Evolutionary conservation across 441 rosid genomes (phyloP), one percentile per base, ranked within the genome.

Genomic region (Gossypium lobatum): DNA sequence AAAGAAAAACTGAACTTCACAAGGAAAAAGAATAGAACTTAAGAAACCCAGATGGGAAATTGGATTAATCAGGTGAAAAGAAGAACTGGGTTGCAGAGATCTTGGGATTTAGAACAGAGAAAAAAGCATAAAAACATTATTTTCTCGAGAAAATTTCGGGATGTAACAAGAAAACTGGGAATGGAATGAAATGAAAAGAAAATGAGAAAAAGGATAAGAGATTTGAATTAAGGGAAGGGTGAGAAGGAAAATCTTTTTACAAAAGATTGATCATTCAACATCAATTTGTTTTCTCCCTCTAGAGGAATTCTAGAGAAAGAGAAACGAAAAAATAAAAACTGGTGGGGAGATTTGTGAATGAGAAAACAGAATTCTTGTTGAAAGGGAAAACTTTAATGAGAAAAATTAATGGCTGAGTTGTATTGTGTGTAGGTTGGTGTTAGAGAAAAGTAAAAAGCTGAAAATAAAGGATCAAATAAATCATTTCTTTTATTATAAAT

Each of bases 241-340:
- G 14, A 3, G 11, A 37, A 6, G 23, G n/a, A 67, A 52, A 17
- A 0, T 1, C 50, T 2, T 31, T 28, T 31, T 31, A 31, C 37
- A 31, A 31, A 31, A 31, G 37, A 31, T 31, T 31, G 37, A 31
- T 31, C 37, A 31, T 31, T 31, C 53, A 8, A 64, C 52, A 20
- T 34, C 52, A 39, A 2, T 53, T 64, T 17, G 0, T 3, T n/a
- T 57, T 76, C 73, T 61, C 70, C 39, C 75, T 70, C 67, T 17
- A 58, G 53, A 72, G 55, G 42, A n/a, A 45, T 57, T 70, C 57
- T 50, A 73, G 78, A 64, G 75, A 77, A 75, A 34, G n/a, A 64
- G 53, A 59, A 18, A 59, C 16, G 28, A 48, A 26, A 14, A 31
- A 28, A 28, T 3, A 31, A 31, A 31, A 31, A 31, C 37, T 31